Conservation (phyloP, 78 protist genomes). For the Diacronema lutheri region DNA sequence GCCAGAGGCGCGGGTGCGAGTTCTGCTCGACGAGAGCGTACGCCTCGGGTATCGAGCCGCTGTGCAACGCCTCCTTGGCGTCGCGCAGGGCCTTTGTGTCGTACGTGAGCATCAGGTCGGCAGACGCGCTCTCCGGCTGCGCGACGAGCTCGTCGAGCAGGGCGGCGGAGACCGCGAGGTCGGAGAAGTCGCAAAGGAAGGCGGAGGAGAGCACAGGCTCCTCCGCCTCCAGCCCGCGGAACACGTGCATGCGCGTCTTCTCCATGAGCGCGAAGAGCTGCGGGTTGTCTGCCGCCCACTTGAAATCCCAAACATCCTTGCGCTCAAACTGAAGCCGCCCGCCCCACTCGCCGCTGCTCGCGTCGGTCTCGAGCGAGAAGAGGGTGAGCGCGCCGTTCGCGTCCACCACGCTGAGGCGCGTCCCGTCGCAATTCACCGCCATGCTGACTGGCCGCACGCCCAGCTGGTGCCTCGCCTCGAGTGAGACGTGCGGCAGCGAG, state of each 20-base stretch:
- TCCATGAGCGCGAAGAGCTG: conserved; percentile 77
- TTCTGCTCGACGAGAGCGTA: conserved; percentile 50
- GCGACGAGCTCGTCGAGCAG: conserved; percentile 60
- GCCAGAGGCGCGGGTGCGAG: conserved; percentile 80
- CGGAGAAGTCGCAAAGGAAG: conserved; percentile 62
- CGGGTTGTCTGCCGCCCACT: conserved; percentile 73
- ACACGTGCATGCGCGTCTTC: conserved; percentile 69
- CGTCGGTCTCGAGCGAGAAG: conserved; percentile 19
- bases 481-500: conserved; percentile 46
- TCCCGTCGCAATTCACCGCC: conserved; percentile 57
- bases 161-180: conserved; percentile 53
- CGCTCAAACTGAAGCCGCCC: conserved; percentile 25
- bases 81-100: conserved; percentile 10
- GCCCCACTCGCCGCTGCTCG: background rate
- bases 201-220: conserved; percentile 44
- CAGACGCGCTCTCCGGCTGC: conserved; percentile 40
- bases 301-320: conserved; percentile 60
- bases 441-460: conserved; percentile 46
- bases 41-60: conserved; percentile 55
- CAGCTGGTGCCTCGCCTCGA: conserved; percentile 18
- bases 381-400: conserved; percentile 49
- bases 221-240: conserved; percentile 58
- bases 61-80: conserved; percentile 7
- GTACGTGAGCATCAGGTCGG: background rate
- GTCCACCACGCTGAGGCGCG: conserved; percentile 62